These are phyloP conservation scores for Hypoxylon sp. DNA, from an alignment of 2,329 filamentous ascomycete species.

Conservation along the genomic window DNA sequence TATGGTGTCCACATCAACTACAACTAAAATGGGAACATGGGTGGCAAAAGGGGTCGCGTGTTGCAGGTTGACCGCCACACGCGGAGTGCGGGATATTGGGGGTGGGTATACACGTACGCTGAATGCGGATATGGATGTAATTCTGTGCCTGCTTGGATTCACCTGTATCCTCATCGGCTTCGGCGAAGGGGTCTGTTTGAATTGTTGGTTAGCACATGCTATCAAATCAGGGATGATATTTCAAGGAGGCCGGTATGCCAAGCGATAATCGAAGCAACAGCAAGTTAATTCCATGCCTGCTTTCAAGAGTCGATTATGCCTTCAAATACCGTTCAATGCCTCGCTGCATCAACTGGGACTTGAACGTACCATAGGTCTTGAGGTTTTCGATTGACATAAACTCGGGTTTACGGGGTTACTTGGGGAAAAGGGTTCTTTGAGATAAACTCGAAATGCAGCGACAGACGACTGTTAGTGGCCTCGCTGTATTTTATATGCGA, in stretches of 20 bases:
- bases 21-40: slow-evolving; percentile 10
- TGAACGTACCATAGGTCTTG: slow-evolving; percentile 87
- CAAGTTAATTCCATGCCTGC: no score
- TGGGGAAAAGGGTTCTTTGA: slow-evolving; percentile 68
- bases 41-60: slow-evolving; percentile 14
- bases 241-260: slow-evolving; percentile 2
- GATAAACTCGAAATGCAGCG: slow-evolving; percentile 60
- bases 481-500: slow-evolving; percentile 57
- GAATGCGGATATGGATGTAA: slow-evolving; percentile 99
- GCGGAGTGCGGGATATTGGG: slow-evolving; percentile 19
- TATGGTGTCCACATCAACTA: slow-evolving; percentile 16
- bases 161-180: slow-evolving; percentile 99
- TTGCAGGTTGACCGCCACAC: slow-evolving; percentile 17
- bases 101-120: slow-evolving; percentile 76
- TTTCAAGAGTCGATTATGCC: background rate
- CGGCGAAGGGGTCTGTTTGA: slow-evolving; percentile 96
- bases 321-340: background rate
- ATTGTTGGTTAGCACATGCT: slow-evolving; percentile 50
- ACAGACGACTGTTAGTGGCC: slow-evolving; percentile 65
- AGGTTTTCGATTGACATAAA: slow-evolving; percentile 99
- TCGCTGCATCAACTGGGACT: background rate
- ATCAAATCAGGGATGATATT: slow-evolving; percentile 19
- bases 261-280: background rate
- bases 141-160: slow-evolving; percentile 96
- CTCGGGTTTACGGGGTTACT: slow-evolving; percentile 77